Evolutionary conservation across 108 stramenopile species (phyloP).

Genomic region (Fragilaria crotonensis): DNA sequence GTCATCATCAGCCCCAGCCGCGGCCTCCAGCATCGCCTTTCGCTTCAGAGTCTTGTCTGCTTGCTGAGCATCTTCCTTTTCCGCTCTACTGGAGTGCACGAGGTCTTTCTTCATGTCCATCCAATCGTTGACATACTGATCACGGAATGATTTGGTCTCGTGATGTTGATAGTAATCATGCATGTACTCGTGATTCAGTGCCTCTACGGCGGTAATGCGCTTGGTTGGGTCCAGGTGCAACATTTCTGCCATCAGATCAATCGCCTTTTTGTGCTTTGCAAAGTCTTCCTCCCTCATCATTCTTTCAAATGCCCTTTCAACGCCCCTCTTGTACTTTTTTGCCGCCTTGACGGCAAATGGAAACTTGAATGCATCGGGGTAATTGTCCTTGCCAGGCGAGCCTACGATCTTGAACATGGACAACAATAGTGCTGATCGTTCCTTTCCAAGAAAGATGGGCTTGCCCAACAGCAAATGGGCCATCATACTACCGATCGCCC

Average conservation of each 20-base stretch:
- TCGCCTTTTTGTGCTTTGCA: slow-evolving; percentile 32
- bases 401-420: slow-evolving; percentile 77
- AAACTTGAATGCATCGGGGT: slow-evolving; percentile 42
- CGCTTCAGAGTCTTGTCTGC: slow-evolving; percentile 44
- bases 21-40: slow-evolving; percentile 48
- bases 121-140: slow-evolving; percentile 69
- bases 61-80: slow-evolving; percentile 14
- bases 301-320: slow-evolving; percentile 57
- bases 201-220: slow-evolving; percentile 65
- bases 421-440: slow-evolving; percentile 45
- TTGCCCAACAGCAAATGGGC: slow-evolving; percentile 68
- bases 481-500: slow-evolving; percentile 72
- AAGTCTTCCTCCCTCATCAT: slow-evolving; percentile 52
- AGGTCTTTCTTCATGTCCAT: slow-evolving; percentile 42
- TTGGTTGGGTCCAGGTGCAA: slow-evolving; percentile 73
- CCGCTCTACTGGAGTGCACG: slow-evolving; percentile 10
- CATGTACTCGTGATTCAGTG: slow-evolving; percentile 58
- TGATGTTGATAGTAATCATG: slow-evolving; percentile 15
- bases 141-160: slow-evolving; percentile 30
- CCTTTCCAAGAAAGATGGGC: slow-evolving; percentile 71
- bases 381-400: slow-evolving; percentile 53
- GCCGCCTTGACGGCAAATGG: slow-evolving; percentile 54
- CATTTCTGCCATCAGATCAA: slow-evolving; percentile 62
- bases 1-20: slow-evolving; percentile 23
- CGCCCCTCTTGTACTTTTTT: slow-evolving; percentile 74